phyloP scores from a whole-genome alignment of 2,329 filamentous ascomycete genomes.

The Sporothrix curviconia region DNA sequence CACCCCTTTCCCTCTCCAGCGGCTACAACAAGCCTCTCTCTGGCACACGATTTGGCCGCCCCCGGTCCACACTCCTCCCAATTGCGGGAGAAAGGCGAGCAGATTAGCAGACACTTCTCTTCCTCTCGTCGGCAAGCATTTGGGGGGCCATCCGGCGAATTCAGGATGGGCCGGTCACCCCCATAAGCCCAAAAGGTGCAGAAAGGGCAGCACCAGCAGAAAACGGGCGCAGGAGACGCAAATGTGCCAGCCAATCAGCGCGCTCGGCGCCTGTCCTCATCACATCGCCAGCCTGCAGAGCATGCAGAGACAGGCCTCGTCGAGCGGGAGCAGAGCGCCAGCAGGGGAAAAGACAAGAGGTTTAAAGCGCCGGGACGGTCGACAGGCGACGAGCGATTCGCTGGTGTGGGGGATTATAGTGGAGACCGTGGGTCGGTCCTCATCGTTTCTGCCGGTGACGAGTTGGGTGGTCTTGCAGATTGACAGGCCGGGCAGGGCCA shows the following conservation, averaged over 20 bases:
- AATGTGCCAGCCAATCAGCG: conserved; percentile 15
- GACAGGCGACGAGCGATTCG: conserved; percentile 2
- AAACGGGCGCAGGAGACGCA: background rate
- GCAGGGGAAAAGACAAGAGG: background rate
- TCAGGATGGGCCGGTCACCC: no score
- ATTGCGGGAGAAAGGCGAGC: no score
- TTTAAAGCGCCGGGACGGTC: no score
- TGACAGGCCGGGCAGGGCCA: background rate
- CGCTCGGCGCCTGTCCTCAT: conserved; percentile 6
- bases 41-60: no score
- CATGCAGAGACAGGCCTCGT: background rate
- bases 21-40: no score
- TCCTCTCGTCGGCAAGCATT: no score
- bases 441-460: no score
- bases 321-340: conserved; percentile 3
- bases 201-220: no score
- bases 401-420: background rate
- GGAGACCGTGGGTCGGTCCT: no score
- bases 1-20: background rate
- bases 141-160: no score
- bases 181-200: no score
- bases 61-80: background rate
- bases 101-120: no score
- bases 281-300: conserved; percentile 8
- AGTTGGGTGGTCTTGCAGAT: background rate